Conservation (phyloP, 2,329 filamentous ascomycete species). For the Fusarium sp. region DNA sequence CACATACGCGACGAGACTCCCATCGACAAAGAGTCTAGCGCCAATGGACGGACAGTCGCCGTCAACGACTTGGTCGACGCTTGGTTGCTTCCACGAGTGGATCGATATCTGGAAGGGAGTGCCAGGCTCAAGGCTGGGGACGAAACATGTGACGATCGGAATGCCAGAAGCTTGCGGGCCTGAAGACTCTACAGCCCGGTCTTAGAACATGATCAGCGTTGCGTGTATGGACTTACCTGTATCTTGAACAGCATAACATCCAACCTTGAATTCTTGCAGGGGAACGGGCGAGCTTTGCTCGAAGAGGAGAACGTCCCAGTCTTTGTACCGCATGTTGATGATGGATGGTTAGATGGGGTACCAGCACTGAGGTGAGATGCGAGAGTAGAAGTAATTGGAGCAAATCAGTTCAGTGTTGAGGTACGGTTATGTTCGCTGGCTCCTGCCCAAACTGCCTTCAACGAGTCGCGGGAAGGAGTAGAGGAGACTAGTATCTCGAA, state of each 20-base stretch:
- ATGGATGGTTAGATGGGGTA: conserved; percentile 35
- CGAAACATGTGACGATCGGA: conserved; percentile 78
- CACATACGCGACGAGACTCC: conserved; percentile 68
- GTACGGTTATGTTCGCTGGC: not conserved
- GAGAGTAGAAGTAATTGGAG: not conserved
- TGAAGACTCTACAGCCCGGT: conserved; percentile 59
- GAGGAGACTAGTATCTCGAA: not conserved
- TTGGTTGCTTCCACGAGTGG: conserved; percentile 76
- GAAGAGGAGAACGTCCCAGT: conserved; percentile 89
- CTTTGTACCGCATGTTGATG: conserved; percentile 78
- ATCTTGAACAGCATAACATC: conserved; percentile 76
- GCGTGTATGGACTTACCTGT: conserved; percentile 50
- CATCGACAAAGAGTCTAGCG: conserved; percentile 76
- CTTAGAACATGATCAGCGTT: not conserved
- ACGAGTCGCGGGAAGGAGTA: conserved; percentile 19
- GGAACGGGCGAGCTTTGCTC: conserved; percentile 74
- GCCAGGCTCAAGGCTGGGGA: conserved; percentile 71
- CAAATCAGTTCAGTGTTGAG: not conserved
- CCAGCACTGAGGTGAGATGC: not conserved
- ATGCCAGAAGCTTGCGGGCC: conserved; percentile 63
- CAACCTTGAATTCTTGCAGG: conserved; percentile 83
- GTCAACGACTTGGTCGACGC: conserved; percentile 60
- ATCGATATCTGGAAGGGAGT: conserved; percentile 77
- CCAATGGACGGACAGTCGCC: conserved; percentile 72
- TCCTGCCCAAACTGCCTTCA: not conserved